Evolutionary conservation across 805 yeast genomes (phyloP).

Genomic region (Jamesozyma spencerorum): DNA sequence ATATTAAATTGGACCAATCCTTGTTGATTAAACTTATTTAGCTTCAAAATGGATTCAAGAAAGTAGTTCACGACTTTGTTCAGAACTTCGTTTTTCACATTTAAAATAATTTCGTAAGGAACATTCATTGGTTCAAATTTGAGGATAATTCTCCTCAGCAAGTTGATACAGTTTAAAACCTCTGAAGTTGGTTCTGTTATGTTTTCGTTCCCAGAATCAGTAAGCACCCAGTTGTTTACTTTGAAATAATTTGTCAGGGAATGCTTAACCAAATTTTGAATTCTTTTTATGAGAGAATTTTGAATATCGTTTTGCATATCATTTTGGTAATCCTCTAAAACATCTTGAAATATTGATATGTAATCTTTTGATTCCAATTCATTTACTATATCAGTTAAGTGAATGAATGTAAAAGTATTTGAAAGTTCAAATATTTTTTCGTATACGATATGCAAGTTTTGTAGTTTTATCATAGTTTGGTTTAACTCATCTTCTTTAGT

Average conservation of each 20-base stretch:
- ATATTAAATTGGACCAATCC: conserved; percentile 29
- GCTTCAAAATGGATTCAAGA: conserved; percentile 30
- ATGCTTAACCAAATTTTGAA: conserved; percentile 23
- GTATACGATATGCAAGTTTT: conserved; percentile 13
- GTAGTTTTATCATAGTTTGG: conserved; percentile 21
- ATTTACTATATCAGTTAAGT: conserved; percentile 20
- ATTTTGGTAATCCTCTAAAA: conserved; percentile 21
- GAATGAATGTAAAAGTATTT: conserved; percentile 13
- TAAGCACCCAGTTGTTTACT: conserved; percentile 27
- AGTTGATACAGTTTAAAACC: conserved; percentile 22
- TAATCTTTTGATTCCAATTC: conserved; percentile 14
- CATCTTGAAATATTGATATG: conserved; percentile 26
- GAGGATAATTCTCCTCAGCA: conserved; percentile 13
- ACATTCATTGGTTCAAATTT: conserved; percentile 11
- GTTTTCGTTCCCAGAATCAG: conserved; percentile 2
- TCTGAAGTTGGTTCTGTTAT: conserved; percentile 19
- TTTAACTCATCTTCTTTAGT: conserved; percentile 20
- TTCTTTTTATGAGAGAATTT: conserved; percentile 25
- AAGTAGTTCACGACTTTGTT: conserved; percentile 26
- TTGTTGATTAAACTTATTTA: conserved; percentile 29
- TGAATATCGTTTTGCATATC: conserved; percentile 24
- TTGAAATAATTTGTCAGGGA: conserved; percentile 28
- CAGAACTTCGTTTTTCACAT: conserved; percentile 22
- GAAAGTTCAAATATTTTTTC: conserved; percentile 14
- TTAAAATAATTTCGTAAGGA: conserved; percentile 10